Base-by-base conservation (phyloP, 2,329 filamentous ascomycete genomes). In the Aspergillus sp. region DNA sequence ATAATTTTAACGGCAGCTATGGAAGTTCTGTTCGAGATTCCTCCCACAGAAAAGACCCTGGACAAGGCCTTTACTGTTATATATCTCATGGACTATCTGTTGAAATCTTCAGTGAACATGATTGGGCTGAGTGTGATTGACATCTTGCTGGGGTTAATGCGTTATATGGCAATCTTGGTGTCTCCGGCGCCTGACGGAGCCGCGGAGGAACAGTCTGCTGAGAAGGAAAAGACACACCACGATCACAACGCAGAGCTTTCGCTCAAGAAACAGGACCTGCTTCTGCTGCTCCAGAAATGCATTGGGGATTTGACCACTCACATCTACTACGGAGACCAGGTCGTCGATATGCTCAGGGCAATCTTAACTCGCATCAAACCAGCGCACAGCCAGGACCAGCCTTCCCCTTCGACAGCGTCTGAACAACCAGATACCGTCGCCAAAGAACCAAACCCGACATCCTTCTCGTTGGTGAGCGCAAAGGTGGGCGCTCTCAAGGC, bases 121-220 rank as follows among this genome's bases (percentile, higher is more conserved):
- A 97, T 99, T 60, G 95, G 95, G 1, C 80, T 99, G 45, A 97
- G 93, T 71, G 89, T 98, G 52, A 98, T 98, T 87, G 95, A 99
- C 71, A 88, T 98, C 17, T 80, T 98, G 26, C 81, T 96, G 13
- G 89, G 91, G 2, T 81, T 99, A 13, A 85, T 97, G 62, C 88
- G 91, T 62, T 91, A 96, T 69, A 89, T 93, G 70, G 85, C 91
- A 64, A 83, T 87, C 66, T 79, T 96, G 8, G 81, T 96, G 13
- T 89, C 91, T 66, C 81, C 91, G 26, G 77, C 78, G 0, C 69
- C 74, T 36, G 67, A 71, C 13, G 74, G 74, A 41, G 60, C 73
- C 69, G 57, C 67, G 22, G 62, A 67, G 24, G 65, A 63, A 17
- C 59, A 51, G 2, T 51, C 62, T 15, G 64, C 63, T 38, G 66